Conservation (phyloP, 2,329 filamentous ascomycete species). For the Parasarocladium wereldwijsianum region DNA sequence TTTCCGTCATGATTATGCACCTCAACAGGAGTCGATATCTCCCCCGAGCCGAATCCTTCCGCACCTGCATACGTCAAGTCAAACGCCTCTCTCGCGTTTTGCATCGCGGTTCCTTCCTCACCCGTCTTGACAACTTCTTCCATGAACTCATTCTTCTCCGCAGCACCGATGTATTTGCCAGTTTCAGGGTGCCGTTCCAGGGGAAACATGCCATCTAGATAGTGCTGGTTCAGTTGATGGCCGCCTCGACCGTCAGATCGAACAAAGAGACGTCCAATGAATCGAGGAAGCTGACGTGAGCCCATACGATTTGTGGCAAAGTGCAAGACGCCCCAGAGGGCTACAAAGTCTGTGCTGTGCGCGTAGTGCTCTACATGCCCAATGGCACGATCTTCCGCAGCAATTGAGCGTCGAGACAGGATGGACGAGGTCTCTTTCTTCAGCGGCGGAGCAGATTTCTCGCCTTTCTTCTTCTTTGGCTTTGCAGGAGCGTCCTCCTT, state of each 20-base stretch:
- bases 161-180: slow-evolving; percentile 26
- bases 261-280: slow-evolving; percentile 46
- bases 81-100: slow-evolving; percentile 29
- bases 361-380: slow-evolving; percentile 70
- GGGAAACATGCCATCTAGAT: slow-evolving; percentile 47
- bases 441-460: slow-evolving; percentile 7
- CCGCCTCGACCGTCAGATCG: slow-evolving; percentile 34
- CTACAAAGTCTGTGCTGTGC: slow-evolving; percentile 59
- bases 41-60: slow-evolving; percentile 20
- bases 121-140: slow-evolving; percentile 36
- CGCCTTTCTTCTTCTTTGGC: slow-evolving; percentile 6
- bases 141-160: slow-evolving; percentile 43
- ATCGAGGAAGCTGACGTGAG: slow-evolving; percentile 37
- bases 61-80: slow-evolving; percentile 31
- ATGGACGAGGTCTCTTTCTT: slow-evolving; percentile 11
- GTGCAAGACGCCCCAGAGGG: slow-evolving; percentile 58
- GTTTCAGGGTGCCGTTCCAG: slow-evolving; percentile 26
- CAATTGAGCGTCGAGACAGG: slow-evolving; percentile 18
- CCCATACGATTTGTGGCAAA: slow-evolving; percentile 35
- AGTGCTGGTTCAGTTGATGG: slow-evolving; percentile 46
- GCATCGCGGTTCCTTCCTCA: slow-evolving; percentile 25
- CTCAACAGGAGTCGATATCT: slow-evolving; percentile 20
- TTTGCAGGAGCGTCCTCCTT: background rate
- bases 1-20: slow-evolving; percentile 17
- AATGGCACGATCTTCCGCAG: slow-evolving; percentile 37